Evolutionary conservation across 108 stramenopile genomes (phyloP).

Genomic region (Nitzschia sp.): DNA sequence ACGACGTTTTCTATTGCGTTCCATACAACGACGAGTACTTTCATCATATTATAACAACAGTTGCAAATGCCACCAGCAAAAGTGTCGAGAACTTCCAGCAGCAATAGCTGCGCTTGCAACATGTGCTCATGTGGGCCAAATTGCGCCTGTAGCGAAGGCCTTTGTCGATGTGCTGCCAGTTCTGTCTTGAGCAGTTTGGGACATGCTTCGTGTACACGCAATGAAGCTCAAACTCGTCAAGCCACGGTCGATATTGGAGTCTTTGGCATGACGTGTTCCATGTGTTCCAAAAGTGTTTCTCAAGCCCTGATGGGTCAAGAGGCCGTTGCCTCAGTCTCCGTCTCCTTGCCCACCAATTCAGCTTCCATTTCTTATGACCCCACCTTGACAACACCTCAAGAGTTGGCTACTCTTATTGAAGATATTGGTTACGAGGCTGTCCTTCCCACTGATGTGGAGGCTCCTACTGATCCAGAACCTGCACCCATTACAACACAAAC

Average conservation of each 20-base stretch:
- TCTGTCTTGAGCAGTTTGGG: slow-evolving; percentile 30
- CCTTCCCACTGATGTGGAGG: not conserved
- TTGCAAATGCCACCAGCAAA: not conserved
- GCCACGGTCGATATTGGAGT: slow-evolving; percentile 20
- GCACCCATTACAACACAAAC: slow-evolving; percentile 1
- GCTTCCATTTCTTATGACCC: slow-evolving; percentile 32
- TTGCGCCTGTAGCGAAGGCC: slow-evolving; percentile 34
- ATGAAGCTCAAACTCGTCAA: not conserved
- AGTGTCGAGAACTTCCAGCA: slow-evolving; percentile 4
- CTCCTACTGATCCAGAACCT: not conserved
- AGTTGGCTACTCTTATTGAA: slow-evolving; percentile 30
- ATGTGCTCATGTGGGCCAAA: slow-evolving; percentile 35
- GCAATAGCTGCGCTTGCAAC: slow-evolving; percentile 22
- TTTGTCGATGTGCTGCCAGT: slow-evolving; percentile 35
- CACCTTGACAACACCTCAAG: not conserved
- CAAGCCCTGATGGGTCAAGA: slow-evolving; percentile 16
- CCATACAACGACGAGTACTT: too few species aligned
- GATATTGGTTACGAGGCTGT: slow-evolving; percentile 38
- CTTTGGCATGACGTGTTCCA: slow-evolving; percentile 52
- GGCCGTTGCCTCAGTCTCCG: slow-evolving; percentile 23
- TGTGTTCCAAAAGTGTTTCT: slow-evolving; percentile 41
- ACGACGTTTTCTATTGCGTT: too few species aligned
- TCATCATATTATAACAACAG: too few species aligned
- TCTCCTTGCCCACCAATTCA: slow-evolving; percentile 42
- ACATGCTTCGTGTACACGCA: not conserved